These are phyloP conservation scores for Picea glauca DNA, from an alignment of 75 land plant species.

Conservation along the genomic window DNA sequence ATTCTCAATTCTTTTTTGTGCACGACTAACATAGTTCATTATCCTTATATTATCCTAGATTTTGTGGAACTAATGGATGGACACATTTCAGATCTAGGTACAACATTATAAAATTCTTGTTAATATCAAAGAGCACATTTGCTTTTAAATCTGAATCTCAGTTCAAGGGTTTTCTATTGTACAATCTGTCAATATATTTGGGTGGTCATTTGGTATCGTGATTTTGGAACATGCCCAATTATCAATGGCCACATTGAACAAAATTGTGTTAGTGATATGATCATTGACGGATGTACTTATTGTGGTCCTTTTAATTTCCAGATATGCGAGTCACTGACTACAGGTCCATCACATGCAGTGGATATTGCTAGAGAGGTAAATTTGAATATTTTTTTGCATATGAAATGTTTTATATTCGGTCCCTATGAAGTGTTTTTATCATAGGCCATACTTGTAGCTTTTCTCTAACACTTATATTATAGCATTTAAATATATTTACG, in stretches of 20 bases:
- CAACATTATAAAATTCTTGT: slow-evolving; percentile 1
- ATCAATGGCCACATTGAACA: not conserved
- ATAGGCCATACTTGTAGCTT: not conserved
- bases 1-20: not conserved
- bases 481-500: not conserved
- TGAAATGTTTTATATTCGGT: not conserved
- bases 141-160: not conserved
- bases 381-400: not conserved
- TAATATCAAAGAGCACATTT: not conserved
- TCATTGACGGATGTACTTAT: not conserved
- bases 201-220: not conserved
- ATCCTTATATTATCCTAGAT: not conserved
- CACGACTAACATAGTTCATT: not conserved
- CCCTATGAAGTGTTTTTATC: not conserved
- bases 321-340: slow-evolving; percentile 75
- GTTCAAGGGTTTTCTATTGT: not conserved
- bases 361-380: slow-evolving; percentile 87
- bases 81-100: not conserved
- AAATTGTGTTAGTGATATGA: not conserved
- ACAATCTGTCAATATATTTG: not conserved
- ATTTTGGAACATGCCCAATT: slow-evolving; percentile 1
- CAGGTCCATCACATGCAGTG: slow-evolving; percentile 86
- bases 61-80: not conserved
- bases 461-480: not conserved
- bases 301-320: slow-evolving; percentile 15